Evolutionary conservation across 139 green algal genomes (phyloP).

Genomic region (Chlorella sp.): DNA sequence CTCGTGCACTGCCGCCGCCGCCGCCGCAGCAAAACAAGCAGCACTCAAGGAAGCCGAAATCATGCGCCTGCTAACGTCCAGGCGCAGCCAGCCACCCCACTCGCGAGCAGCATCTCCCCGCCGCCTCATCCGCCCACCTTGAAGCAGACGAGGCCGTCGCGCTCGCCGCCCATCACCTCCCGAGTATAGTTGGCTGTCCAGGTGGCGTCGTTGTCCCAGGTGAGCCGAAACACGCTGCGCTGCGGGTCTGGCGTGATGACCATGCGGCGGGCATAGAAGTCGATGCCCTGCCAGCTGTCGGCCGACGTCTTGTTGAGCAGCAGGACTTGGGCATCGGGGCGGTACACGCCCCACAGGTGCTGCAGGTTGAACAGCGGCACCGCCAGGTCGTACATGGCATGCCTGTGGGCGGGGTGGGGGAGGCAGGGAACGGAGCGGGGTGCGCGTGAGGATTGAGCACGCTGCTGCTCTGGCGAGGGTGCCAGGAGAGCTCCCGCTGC

Average conservation of each 20-base stretch:
- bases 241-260: constrained; percentile 18
- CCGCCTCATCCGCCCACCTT: not conserved
- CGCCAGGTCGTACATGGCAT: constrained; percentile 31
- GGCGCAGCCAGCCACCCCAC: too few relatives aligned
- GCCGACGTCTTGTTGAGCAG: constrained; percentile 4
- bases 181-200: not conserved
- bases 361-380: constrained; percentile 35
- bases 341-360: constrained; percentile 33
- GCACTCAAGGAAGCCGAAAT: too few relatives aligned
- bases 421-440: not conserved
- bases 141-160: constrained; percentile 35
- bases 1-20: too few relatives aligned
- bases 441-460: not conserved
- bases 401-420: not conserved
- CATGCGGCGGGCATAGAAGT: not conserved
- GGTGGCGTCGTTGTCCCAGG: not conserved
- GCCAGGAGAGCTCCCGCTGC: not conserved
- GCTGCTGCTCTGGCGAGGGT: not conserved
- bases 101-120: too few relatives aligned
- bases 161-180: not conserved
- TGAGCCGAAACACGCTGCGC: constrained; percentile 30
- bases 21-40: too few relatives aligned
- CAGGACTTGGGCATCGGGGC: constrained; percentile 13
- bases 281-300: constrained; percentile 3
- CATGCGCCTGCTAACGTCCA: too few relatives aligned